Base-by-base conservation (phyloP, 306 rosid species). In the Cicer cuneatum region DNA sequence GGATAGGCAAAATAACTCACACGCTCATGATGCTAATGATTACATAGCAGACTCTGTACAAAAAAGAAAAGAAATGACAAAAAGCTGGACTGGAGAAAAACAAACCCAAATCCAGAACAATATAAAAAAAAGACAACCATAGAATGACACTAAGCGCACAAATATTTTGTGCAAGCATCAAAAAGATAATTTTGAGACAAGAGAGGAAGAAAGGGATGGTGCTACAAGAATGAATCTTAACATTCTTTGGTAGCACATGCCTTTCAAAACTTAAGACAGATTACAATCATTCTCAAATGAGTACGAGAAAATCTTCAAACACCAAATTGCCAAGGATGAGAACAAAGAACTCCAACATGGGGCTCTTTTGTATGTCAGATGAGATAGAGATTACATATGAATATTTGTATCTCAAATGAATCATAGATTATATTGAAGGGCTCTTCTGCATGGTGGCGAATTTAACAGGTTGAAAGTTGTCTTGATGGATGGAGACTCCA, bases 391-490 rank as follows among this genome's bases (percentile, higher is more conserved):
- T 51, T 74, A 47, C 73, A 59, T n/a, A 52, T 62, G 75, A 65
- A 72, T 67, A 69, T 69, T 71, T 59, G 41, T 67, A 60, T 66
- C 49, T 76, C 64, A 78, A 87, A 79, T 71, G 75, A 71, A 70
- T 81, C 84, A 89, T 81, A 86, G 84, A 72, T 94, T 87, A 12
- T 90, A 92, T 57, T 88, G 91, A 62, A 95, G 95, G 78, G 93
- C 86, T 87, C 97, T 86, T 87, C 86, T 90, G 96, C 99, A 95
- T 64, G 86, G 72, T 35, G 97, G 96, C 29, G 93, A 88, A 66
- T 87, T 94, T 64, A 87, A 89, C 59, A 77, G 76, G 62, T 89
- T 87, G 68, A 78, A 75, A 72, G 73, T 74, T 64, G 80, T 86
- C 42, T 80, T 81, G 15, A 81, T 84, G 58, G 87, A 87, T 65